These are phyloP conservation scores for Geotrichum siamense DNA, from an alignment of 1,139 yeast species.

Conservation along the genomic window DNA sequence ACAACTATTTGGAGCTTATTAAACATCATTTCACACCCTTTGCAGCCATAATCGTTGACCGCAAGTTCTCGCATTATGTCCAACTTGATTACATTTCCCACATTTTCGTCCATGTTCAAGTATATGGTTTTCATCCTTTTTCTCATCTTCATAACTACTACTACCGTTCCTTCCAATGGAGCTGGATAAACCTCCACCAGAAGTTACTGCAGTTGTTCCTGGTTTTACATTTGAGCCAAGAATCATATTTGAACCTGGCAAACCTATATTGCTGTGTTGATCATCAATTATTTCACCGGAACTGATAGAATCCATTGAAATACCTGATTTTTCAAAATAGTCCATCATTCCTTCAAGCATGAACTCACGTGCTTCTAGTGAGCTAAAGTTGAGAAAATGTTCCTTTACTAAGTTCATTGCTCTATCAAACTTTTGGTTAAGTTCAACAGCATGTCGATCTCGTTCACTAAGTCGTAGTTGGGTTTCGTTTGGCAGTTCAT, in stretches of 20 bases:
- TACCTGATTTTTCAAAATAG: conserved; percentile 15
- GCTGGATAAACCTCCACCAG: neutral
- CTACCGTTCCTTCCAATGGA: too few relatives aligned
- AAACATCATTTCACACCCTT: conserved; percentile 15
- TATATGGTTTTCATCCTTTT: too few relatives aligned
- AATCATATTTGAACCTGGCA: neutral
- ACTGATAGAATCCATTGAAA: conserved; percentile 10
- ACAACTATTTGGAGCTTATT: neutral
- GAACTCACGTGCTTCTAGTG: conserved; percentile 16
- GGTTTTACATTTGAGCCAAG: conserved; percentile 7
- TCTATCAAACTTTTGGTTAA: conserved; percentile 15
- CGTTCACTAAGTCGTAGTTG: conserved; percentile 13
- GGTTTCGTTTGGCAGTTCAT: conserved; percentile 1
- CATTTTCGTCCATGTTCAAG: conserved; percentile 14
- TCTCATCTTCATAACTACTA: neutral
- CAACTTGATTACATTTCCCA: conserved; percentile 19
- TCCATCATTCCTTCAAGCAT: conserved; percentile 15
- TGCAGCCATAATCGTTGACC: conserved; percentile 17
- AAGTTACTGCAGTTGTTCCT: neutral
- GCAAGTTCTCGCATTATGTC: conserved; percentile 18
- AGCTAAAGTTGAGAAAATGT: conserved; percentile 15
- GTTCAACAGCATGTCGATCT: conserved; percentile 13
- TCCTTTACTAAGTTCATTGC: conserved; percentile 15
- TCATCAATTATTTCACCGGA: neutral
- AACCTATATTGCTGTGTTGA: neutral